Evolutionary conservation across 805 yeast species (phyloP).

Genomic region (Yamadazyma ubonensis): DNA sequence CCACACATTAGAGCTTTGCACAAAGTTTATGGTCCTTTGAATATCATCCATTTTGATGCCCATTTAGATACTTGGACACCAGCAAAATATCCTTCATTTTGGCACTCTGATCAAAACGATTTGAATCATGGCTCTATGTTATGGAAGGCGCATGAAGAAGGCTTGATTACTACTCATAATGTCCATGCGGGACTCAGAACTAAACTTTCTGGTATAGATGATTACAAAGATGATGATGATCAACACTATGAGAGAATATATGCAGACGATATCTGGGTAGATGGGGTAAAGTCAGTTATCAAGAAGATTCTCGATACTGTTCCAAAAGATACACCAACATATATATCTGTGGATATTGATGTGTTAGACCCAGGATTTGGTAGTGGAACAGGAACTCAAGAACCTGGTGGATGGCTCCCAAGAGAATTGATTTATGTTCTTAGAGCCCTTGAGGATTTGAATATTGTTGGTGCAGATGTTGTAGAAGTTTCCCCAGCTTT

Average conservation of each 20-base stretch:
- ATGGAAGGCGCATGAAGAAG: conserved; percentile 77
- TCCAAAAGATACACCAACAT: conserved; percentile 66
- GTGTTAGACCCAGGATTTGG: conserved; percentile 58
- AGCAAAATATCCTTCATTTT: conserved; percentile 60
- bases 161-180: conserved; percentile 55
- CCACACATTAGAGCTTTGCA: conserved; percentile 69
- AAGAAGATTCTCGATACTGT: conserved; percentile 52
- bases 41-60: conserved; percentile 81
- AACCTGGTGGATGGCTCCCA: conserved; percentile 59
- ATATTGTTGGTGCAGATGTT: conserved; percentile 54
- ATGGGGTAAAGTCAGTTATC: conserved; percentile 61
- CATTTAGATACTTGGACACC: conserved; percentile 85
- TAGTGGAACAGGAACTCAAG: conserved; percentile 60
- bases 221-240: conserved; percentile 62
- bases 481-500: conserved; percentile 64
- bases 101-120: conserved; percentile 57
- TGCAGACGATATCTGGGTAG: conserved; percentile 71
- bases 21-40: conserved; percentile 61
- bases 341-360: conserved; percentile 75
- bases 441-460: conserved; percentile 43
- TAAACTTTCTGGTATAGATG: conserved; percentile 61
- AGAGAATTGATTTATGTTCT: conserved; percentile 51
- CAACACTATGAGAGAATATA: conserved; percentile 70
- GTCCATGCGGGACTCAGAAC: conserved; percentile 79
- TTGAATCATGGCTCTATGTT: conserved; percentile 85